Base-by-base conservation (phyloP, 2,329 filamentous ascomycete genomes). In the Phaeosphaeriaceae sp. region DNA sequence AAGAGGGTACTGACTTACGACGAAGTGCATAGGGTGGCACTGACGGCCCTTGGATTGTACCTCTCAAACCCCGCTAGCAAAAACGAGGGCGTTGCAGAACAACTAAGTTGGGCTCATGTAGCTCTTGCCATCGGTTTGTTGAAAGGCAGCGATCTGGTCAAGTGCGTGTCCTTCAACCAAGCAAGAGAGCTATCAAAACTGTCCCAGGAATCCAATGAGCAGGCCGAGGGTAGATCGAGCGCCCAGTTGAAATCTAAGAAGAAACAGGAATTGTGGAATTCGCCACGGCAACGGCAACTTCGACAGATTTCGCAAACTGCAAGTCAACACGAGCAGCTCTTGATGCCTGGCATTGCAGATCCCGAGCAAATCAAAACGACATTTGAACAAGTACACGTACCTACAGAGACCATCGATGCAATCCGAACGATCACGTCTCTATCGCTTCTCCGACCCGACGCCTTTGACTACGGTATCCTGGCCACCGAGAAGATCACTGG, bases 391-490 rank as follows among this genome's bases (percentile, higher is more conserved):
- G 90, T 99, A 20, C 92, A 96, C 68, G 92, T 90, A 1, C 88
- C 93, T 0, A 79, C 84, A 0, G 92, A 93, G 59, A 97, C 92
- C 1, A 90, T 96, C 27, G 91, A 95, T 21, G 91, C 93, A 1
- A 84, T 99, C 54, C 93, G 94, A 74, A 92, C 92, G 5, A 84
- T 98, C 51, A 99, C 95, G 0, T 92, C 91, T 0, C 82, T 99
- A 19, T 95, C 93, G 0, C 83, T 99, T 5, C 83, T 92, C 51
- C 88, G 94, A 0, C 95, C 95, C 0, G 93, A 98, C 61, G 94
- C 93, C n/a, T 99, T 98, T 78, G 89, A 89, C 11, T 99, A 99
- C 67, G 95, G 95, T 77, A 92, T 99, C 3, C 85, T 99, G 13
- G 91, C 93, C 1, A 92, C 89, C 0, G 93, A 98, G 73, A 91